Evolutionary conservation across 1,139 yeast species (phyloP), one percentile per base, ranked within the genome.

Genomic region (Taphrina confusa): DNA sequence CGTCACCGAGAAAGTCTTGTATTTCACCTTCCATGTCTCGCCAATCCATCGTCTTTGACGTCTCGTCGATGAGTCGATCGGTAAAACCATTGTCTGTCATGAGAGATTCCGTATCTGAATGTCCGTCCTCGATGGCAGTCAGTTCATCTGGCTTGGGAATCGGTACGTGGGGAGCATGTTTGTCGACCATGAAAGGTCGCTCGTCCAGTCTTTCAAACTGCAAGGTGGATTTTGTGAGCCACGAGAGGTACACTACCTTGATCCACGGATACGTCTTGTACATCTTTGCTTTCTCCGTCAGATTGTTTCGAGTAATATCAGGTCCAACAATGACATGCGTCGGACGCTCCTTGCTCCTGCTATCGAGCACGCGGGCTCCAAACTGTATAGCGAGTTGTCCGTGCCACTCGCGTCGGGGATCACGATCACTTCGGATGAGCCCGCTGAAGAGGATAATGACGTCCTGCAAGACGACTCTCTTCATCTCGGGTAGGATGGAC

Each of bases 321-420:
- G 63, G 34, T 8, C 78, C 78, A 49, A 97, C 89, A 25, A 92
- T 83, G 4, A 94, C 88, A 72, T 92, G 98, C 0, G 98, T 94
- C 1, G 95, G 92, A 2, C 81, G 77, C 16, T 83, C 82, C 55
- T 80, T 78, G 25, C 87, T 84, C 64, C 88, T 91, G 18, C 44
- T 36, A 18, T 84, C 79, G 0, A 87, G 87, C 8, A 92, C 91
- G 4, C 78, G 78, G 0, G 96, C 97, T 0, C 98, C 98, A 77
- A 92, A 92, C 63, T 91, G 88, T 61, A 82, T 81, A 16, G 92
- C 87, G 97, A 97, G 91, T 27, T 85, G 82, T 1, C 91, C 97
- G 55, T 92, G 87, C 70, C 89, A 96, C 1, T 75, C 76, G 18
- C 65, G 61, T 60, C 85, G 84, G 18, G 87, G 74, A 62, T 83